These are phyloP conservation scores for Triticum monococcum DNA, from an alignment of 176 grass and related monocot genomes.

Conservation along the genomic window DNA sequence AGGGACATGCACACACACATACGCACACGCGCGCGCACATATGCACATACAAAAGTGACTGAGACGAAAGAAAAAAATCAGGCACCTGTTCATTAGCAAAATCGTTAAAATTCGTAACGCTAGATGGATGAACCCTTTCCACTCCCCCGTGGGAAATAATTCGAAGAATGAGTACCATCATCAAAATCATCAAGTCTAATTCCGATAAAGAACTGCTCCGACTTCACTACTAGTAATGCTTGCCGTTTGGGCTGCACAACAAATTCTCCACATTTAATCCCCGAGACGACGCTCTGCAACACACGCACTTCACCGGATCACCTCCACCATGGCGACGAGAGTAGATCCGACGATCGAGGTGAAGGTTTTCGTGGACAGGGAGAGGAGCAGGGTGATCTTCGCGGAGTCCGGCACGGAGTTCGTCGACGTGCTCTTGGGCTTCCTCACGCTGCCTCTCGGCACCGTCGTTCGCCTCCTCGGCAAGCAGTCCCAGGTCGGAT, in stretches of 20 bases:
- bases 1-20: too few relatives aligned
- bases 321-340: neutral
- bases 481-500: slow-evolving; percentile 26
- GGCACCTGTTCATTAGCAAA: too few relatives aligned
- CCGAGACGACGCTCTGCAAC: neutral
- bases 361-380: neutral
- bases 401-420: neutral
- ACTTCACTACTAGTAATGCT: neutral
- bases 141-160: too few relatives aligned
- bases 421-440: slow-evolving; percentile 38
- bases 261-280: neutral
- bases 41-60: too few relatives aligned
- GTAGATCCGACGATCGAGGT: neutral
- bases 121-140: too few relatives aligned
- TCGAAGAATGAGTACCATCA: too few relatives aligned
- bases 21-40: too few relatives aligned
- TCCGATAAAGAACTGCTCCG: too few relatives aligned
- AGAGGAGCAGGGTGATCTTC: neutral
- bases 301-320: neutral
- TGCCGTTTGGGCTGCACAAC: neutral
- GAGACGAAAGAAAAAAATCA: too few relatives aligned
- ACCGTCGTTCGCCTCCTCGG: slow-evolving; percentile 34
- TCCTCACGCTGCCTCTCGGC: slow-evolving; percentile 55
- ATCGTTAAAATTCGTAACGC: too few relatives aligned
- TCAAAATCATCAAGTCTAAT: too few relatives aligned